Conservation (phyloP, 768 basidiomycete genomes). For the Pholiota conissans region DNA sequence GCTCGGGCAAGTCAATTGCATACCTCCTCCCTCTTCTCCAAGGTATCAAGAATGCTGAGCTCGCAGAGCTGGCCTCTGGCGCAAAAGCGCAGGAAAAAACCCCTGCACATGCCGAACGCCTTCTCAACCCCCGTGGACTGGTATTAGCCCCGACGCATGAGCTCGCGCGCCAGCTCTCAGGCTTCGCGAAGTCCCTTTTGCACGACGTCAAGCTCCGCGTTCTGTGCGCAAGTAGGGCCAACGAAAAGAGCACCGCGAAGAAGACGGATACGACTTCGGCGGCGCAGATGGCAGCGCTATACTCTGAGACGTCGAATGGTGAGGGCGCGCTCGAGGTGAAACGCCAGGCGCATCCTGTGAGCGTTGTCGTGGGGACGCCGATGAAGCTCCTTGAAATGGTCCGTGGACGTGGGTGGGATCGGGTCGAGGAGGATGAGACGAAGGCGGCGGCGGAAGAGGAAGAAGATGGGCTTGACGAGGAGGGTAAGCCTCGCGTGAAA, state of each 20-base stretch:
- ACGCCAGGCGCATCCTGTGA: constrained; percentile 32
- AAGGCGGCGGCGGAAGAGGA: constrained; percentile 17
- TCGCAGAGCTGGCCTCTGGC: constrained; percentile 13
- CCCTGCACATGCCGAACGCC: constrained; percentile 2
- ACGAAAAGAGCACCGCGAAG: neutral
- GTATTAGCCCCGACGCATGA: constrained; percentile 90
- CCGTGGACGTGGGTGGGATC: constrained; percentile 45
- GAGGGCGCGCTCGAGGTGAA: constrained; percentile 22
- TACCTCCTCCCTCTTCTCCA: constrained; percentile 87
- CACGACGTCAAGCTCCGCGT: constrained; percentile 78
- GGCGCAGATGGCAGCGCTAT: constrained; percentile 10
- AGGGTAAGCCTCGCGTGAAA: constrained; percentile 17
- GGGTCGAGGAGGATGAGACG: constrained; percentile 21
- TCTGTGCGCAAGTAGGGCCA: constrained; percentile 1
- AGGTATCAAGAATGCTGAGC: constrained; percentile 68
- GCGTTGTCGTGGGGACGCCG: constrained; percentile 64
- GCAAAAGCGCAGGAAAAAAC: neutral
- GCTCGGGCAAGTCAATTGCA: constrained; percentile 90
- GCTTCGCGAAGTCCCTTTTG: constrained; percentile 70
- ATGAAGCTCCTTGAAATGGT: constrained; percentile 63
- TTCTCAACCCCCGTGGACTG: constrained; percentile 69
- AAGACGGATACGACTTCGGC: constrained; percentile 52
- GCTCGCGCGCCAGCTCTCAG: constrained; percentile 76
- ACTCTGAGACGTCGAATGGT: neutral
- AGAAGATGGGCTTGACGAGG: constrained; percentile 20